Base-by-base conservation (phyloP, 306 rosid species). In the Carpinus viminea region DNA sequence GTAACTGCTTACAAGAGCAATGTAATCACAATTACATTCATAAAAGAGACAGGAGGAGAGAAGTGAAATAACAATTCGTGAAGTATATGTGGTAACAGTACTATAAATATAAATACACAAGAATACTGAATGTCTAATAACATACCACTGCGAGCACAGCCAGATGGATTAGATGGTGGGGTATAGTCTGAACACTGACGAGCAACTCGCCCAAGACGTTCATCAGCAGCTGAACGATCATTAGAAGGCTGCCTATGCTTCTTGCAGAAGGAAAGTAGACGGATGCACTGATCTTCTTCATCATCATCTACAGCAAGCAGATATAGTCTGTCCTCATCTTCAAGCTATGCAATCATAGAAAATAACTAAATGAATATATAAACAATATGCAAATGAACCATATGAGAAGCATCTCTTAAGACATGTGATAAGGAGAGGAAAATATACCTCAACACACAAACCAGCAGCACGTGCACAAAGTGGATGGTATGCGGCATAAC, bases 381-480 rank as follows among this genome's bases (percentile, higher is more conserved):
- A 72, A 74, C 15, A 52, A 64, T 43, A 76, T 26, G 34, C 53
- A 62, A 28, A 71, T 53, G 28, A 76, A 64, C 41, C 57, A 46
- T 74, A 5, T 73, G 18, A 64, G 43, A 82, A 71, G 62, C 45
- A 79, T 72, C 51, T 62, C 24, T 31, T 16, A 56, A 53, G 51
- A 70, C 50, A 72, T 3, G 70, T 12, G 78, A 48, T 38, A n/a
- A 17, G 76, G 34, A 31, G n/a, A 43, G 56, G 74, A 73, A 75
- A 78, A 76, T 59, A 81, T 88, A 93, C 99, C 98, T 95, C 99
- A 80, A 93, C 99, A 76, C 99, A 95, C 48, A 95, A 97, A 80
- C 98, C 99, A 77, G 99, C 99, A 70, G 99, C 99, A 18, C 99
- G 96, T 54, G 99, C 99, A 86, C 99, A 95, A 65, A 95, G 99